Base-by-base conservation (phyloP, 805 yeast species). In the Barnettozyma californica region DNA sequence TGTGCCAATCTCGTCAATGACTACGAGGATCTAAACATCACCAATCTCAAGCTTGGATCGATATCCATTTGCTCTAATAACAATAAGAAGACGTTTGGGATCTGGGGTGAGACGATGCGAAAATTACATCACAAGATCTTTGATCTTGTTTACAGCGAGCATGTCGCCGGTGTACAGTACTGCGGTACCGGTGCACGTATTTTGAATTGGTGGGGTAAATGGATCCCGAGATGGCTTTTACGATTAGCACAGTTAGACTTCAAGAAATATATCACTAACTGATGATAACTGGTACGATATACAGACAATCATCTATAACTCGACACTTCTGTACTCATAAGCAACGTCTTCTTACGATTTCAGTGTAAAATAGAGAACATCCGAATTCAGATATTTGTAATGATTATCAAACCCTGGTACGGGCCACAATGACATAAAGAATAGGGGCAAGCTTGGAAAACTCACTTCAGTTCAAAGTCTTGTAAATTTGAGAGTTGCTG, bases 21-120 rank as follows among this genome's bases (percentile, higher is more conserved):
- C n/a, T 69, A 74, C n/a, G 71, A 70, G 41, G 60, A 61, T 3
- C 54, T 76, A 11, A 71, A 76, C 16, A 64, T 77, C 41, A 64
- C 73, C 5, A 74, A 74, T 50, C 49, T 76, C 41, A 66, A 69
- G 34, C 57, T 76, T n/a, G 81, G 81, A 6, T 69, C 78, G 3
- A 68, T 76, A 41, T 73, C 68, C 50, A 63, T 74, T 19, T 61
- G 61, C 45, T 57, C 63, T 45, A 69, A 68, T 45, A 55, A 53
- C 43, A 44, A 46, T 16, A 54, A 48, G 16, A 51, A 50, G 40
- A 47, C 47, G 11, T 50, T 44, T 34, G 63, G 62, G 1, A 55
- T 59, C 23, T 55, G 45, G 29, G 63, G 64, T 4, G 48, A 44
- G 3, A 53, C 61, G 11, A 33, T 61, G 36, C 53, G 47, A 26